Conservation (phyloP, 2,329 filamentous ascomycete species). For the Lizonia empirigonia region DNA sequence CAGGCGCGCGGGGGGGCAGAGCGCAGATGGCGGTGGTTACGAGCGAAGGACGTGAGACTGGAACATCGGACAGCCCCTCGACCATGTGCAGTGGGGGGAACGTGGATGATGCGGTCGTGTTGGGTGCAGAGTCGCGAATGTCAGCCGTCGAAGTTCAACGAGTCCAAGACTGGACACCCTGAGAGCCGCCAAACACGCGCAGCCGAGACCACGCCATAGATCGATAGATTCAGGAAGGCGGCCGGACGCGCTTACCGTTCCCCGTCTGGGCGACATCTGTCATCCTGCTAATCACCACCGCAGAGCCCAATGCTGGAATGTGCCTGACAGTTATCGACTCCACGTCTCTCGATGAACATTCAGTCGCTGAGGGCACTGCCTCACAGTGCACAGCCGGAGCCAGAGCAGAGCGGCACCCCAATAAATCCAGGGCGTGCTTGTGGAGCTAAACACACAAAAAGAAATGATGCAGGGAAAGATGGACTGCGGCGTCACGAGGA, state of each 20-base stretch:
- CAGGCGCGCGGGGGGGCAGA: not conserved
- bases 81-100: slow-evolving; percentile 3
- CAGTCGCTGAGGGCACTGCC: too few species aligned
- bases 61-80: slow-evolving; percentile 14
- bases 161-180: slow-evolving; percentile 2
- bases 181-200: slow-evolving; percentile 7
- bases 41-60: slow-evolving; percentile 6
- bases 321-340: too few species aligned
- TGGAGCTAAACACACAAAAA: not conserved
- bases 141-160: slow-evolving; percentile 2
- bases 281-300: too few species aligned
- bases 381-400: too few species aligned
- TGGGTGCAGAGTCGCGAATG: slow-evolving; percentile 5
- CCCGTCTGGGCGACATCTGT: not conserved
- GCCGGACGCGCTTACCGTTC: slow-evolving; percentile 4
- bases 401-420: too few species aligned
- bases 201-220: slow-evolving; percentile 6
- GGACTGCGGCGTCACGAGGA: not conserved
- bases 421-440: too few species aligned
- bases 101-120: slow-evolving; percentile 7
- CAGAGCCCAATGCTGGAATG: too few species aligned
- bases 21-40: slow-evolving; percentile 1
- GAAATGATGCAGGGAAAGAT: not conserved
- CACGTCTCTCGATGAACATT: too few species aligned
- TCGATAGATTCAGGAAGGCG: not conserved